Evolutionary conservation across 1,284 basidiomycete genomes (phyloP).

Genomic region (Anthracocystis panici-leucophaei): DNA sequence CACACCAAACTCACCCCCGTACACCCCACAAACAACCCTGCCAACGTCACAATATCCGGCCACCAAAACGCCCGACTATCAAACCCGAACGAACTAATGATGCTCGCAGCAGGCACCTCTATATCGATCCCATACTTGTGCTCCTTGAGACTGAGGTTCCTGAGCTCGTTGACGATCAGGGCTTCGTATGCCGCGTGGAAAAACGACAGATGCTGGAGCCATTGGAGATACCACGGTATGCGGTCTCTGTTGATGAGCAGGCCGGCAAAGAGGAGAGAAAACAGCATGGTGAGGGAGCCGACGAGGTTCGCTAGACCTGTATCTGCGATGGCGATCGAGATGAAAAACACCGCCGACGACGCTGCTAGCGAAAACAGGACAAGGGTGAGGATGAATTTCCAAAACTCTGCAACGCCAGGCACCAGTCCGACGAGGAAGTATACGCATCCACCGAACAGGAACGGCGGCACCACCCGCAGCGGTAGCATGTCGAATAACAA

Average conservation of each 20-base stretch:
- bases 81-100: constrained; percentile 58
- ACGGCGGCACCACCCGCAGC: constrained; percentile 89
- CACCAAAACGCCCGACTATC: constrained; percentile 57
- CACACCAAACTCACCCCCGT: constrained; percentile 26
- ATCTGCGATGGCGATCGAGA: constrained; percentile 87
- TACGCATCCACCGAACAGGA: constrained; percentile 92
- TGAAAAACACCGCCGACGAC: constrained; percentile 86
- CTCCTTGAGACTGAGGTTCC: constrained; percentile 91
- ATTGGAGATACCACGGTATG: constrained; percentile 79
- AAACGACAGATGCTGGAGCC: constrained; percentile 91
- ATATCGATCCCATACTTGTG: constrained; percentile 62
- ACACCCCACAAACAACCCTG: constrained; percentile 35
- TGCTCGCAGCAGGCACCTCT: constrained; percentile 56
- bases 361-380: constrained; percentile 96
- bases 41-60: constrained; percentile 51
- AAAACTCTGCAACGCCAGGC: constrained; percentile 86
- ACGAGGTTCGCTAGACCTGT: constrained; percentile 88
- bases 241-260: constrained; percentile 92
- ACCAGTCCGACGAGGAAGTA: constrained; percentile 94
- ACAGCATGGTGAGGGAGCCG: constrained; percentile 95
- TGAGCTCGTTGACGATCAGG: constrained; percentile 91
- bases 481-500: constrained; percentile 95
- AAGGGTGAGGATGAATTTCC: constrained; percentile 88
- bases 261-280: constrained; percentile 91
- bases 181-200: constrained; percentile 99